Evolutionary conservation across 106 monocot species (phyloP).

Genomic region (Dactylorhiza incarnata): DNA sequence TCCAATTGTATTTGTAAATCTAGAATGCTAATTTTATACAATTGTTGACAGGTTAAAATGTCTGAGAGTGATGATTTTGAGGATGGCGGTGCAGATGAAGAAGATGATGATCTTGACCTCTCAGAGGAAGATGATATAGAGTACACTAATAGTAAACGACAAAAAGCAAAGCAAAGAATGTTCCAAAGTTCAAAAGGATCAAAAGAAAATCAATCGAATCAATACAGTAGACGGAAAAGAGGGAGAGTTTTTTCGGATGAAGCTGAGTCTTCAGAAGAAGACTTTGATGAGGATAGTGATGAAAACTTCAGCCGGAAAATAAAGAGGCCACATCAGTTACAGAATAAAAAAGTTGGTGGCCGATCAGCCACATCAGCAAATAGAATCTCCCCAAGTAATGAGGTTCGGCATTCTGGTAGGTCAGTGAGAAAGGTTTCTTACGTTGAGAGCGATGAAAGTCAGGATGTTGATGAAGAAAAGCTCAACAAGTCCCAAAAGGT

Average conservation of each 20-base stretch:
- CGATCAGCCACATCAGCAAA: conserved; percentile 14
- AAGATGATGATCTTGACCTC: conserved; percentile 42
- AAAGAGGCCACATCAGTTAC: conserved; percentile 33
- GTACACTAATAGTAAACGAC: conserved; percentile 21
- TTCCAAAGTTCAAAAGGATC: conserved; percentile 23
- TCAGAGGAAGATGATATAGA: conserved; percentile 74
- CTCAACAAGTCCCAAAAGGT: conserved; percentile 68
- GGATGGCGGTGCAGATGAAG: conserved; percentile 43
- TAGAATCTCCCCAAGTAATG: conserved; percentile 34
- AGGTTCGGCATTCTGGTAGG: conserved; percentile 73
- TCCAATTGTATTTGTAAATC: not conserved
- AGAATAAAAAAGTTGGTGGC: conserved; percentile 26
- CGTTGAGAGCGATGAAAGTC: conserved; percentile 98
- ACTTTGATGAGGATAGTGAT: conserved; percentile 58
- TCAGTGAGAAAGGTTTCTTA: conserved; percentile 89
- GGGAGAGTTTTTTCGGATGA: conserved; percentile 56
- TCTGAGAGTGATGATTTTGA: conserved; percentile 80
- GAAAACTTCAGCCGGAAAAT: conserved; percentile 38
- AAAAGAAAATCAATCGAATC: conserved; percentile 43
- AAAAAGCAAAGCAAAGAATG: conserved; percentile 28
- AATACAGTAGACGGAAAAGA: conserved; percentile 40
- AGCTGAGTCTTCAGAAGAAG: conserved; percentile 50
- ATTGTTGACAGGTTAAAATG: conserved; percentile 48
- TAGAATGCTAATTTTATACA: not conserved
- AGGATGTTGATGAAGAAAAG: conserved; percentile 73